A percentile compares a stretch with the other conserved stretches of the same genome.
These are phyloP conservation scores for Leucaena leucocephala DNA, from an alignment of 306 rosid genomes.

Conservation along the genomic window DNA sequence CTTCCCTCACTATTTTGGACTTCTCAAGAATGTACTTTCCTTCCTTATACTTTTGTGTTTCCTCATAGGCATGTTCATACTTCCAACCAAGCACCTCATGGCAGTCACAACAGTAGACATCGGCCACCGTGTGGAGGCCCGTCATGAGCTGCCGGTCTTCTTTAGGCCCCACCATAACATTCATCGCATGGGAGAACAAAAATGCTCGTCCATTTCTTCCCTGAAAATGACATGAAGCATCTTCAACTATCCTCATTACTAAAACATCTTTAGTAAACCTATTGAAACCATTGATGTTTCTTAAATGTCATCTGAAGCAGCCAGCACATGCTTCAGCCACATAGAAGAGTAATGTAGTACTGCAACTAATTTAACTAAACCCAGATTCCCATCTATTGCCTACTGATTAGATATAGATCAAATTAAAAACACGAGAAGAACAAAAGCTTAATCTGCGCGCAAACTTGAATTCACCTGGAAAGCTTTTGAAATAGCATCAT, in stretches of 20 bases:
- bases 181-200: slow-evolving; percentile 56
- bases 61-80: slow-evolving; percentile 61
- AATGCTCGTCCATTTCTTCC: slow-evolving; percentile 76
- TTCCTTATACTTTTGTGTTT: slow-evolving; percentile 51
- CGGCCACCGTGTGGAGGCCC: slow-evolving; percentile 52
- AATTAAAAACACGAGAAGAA: not conserved
- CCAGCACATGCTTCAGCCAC: slow-evolving; percentile 6
- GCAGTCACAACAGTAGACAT: slow-evolving; percentile 62
- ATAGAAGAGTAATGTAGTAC: not conserved
- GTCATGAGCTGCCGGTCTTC: slow-evolving; percentile 37
- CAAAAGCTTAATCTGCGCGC: not conserved
- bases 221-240: slow-evolving; percentile 38
- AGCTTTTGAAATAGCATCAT: slow-evolving; percentile 67
- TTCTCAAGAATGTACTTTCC: slow-evolving; percentile 52
- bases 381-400: not conserved
- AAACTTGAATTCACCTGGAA: slow-evolving; percentile 58
- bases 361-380: slow-evolving; percentile 1
- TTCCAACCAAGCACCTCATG: slow-evolving; percentile 65
- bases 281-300: not conserved
- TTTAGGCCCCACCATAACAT: slow-evolving; percentile 42
- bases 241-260: not conserved
- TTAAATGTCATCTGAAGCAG: not conserved
- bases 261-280: not conserved
- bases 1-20: slow-evolving; percentile 41
- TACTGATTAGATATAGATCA: not conserved